Conservation (phyloP, 257 asterid genomes). For the Mentha longifolia region DNA sequence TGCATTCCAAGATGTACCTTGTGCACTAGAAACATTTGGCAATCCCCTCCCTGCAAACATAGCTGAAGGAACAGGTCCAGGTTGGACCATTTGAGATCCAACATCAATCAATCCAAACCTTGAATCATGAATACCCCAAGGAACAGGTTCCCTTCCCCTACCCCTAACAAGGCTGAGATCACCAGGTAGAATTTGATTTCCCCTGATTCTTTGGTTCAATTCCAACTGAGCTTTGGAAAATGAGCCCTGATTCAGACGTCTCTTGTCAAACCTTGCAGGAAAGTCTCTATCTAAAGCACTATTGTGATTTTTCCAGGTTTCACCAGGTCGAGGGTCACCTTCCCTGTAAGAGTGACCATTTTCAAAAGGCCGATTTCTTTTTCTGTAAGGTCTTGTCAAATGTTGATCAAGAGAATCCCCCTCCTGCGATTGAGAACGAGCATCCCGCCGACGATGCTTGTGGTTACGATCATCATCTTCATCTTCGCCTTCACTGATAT, state of each 20-base stretch:
- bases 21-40: constrained; percentile 61
- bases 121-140: constrained; percentile 75
- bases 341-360: constrained; percentile 72
- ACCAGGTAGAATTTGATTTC: constrained; percentile 57
- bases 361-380: constrained; percentile 74
- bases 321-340: constrained; percentile 65
- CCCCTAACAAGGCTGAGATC: constrained; percentile 67
- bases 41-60: constrained; percentile 81
- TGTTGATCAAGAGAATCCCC: constrained; percentile 68
- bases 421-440: constrained; percentile 68
- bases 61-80: constrained; percentile 63
- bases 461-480: constrained; percentile 99
- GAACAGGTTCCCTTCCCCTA: constrained; percentile 71
- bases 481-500: constrained; percentile 93
- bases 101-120: constrained; percentile 77
- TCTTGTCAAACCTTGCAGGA: constrained; percentile 65
- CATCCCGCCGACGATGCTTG: constrained; percentile 87
- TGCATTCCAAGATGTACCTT: constrained; percentile 66
- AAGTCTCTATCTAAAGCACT: constrained; percentile 53
- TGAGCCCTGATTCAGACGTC: constrained; percentile 54
- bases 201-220: constrained; percentile 58
- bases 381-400: constrained; percentile 66
- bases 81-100: constrained; percentile 69
- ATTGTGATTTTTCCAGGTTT: constrained; percentile 51
- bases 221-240: constrained; percentile 69